phyloP scores from a whole-genome alignment of 805 yeast genomes.

The Lipomyces starkeyi region DNA sequence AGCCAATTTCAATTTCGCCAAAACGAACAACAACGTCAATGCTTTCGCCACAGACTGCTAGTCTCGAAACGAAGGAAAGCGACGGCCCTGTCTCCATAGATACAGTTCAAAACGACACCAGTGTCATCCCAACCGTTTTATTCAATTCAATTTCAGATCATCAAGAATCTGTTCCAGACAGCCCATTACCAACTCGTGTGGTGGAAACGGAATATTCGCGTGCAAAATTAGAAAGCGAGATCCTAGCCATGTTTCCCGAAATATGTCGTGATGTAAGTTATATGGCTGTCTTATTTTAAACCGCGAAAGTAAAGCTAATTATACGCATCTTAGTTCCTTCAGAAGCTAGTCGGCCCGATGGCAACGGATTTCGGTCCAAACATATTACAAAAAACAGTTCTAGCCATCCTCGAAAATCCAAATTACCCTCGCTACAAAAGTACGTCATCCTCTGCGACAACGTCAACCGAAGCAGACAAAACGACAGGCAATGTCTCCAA shows the following conservation, averaged over 20 bases:
- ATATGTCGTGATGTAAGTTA: constrained; percentile 1
- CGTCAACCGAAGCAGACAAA: background rate
- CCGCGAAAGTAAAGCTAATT: background rate
- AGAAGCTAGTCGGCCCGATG: background rate
- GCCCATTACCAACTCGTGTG: background rate
- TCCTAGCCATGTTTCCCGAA: background rate
- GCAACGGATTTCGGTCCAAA: background rate
- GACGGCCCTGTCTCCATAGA: background rate
- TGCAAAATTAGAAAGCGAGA: background rate
- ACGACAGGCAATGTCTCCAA: background rate
- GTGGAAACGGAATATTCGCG: background rate
- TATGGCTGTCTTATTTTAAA: background rate
- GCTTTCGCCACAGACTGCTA: background rate
- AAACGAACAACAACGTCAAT: background rate
- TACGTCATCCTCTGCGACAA: background rate
- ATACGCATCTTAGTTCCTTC: background rate
- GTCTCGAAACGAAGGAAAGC: background rate
- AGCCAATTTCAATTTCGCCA: too few species aligned
- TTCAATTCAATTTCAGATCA: background rate
- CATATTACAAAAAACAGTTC: background rate
- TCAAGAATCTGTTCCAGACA: background rate
- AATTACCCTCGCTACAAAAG: background rate
- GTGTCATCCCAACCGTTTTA: background rate
- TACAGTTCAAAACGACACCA: background rate
- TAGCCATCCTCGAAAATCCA: background rate